Conservation (phyloP, 73 alveolate genomes). For the Loxodes magnus region DNA sequence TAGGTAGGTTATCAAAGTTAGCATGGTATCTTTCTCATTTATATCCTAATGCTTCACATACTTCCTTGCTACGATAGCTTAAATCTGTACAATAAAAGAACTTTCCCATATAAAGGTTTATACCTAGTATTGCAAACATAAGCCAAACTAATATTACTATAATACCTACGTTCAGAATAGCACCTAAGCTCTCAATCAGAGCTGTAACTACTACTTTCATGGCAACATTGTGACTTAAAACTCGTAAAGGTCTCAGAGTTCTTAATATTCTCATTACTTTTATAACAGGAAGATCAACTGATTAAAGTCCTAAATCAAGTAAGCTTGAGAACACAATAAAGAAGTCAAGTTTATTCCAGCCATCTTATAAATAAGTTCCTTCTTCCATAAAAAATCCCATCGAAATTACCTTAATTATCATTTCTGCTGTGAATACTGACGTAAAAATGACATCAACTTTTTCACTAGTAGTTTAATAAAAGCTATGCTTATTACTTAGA, state of each 20-base stretch:
- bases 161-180: slow-evolving; percentile 68
- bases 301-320: slow-evolving; percentile 54
- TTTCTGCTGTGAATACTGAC: slow-evolving; percentile 1
- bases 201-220: slow-evolving; percentile 65
- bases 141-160: slow-evolving; percentile 85
- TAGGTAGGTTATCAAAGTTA: slow-evolving; percentile 79
- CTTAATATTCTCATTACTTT: slow-evolving; percentile 73
- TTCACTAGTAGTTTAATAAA: no score
- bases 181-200: slow-evolving; percentile 66
- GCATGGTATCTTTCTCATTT: slow-evolving; percentile 41
- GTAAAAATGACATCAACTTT: slow-evolving; percentile 67
- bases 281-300: slow-evolving; percentile 45
- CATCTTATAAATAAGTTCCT: slow-evolving; percentile 10
- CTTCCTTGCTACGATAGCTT: slow-evolving; percentile 3
- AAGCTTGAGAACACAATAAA: slow-evolving; percentile 77
- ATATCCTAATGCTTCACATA: slow-evolving; percentile 36
- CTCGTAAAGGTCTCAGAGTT: slow-evolving; percentile 76
- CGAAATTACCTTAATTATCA: slow-evolving; percentile 19
- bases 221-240: slow-evolving; percentile 63
- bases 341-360: slow-evolving; percentile 55
- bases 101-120: slow-evolving; percentile 62
- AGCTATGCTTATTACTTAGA: no score
- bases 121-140: slow-evolving; percentile 87
- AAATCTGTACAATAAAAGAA: slow-evolving; percentile 55
- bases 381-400: slow-evolving; percentile 3